A percentile compares a stretch with the other conserved stretches of the same genome.
Evolutionary conservation across 2,329 filamentous ascomycete species (phyloP).

Genomic region (Ustilaginoidea virens): DNA sequence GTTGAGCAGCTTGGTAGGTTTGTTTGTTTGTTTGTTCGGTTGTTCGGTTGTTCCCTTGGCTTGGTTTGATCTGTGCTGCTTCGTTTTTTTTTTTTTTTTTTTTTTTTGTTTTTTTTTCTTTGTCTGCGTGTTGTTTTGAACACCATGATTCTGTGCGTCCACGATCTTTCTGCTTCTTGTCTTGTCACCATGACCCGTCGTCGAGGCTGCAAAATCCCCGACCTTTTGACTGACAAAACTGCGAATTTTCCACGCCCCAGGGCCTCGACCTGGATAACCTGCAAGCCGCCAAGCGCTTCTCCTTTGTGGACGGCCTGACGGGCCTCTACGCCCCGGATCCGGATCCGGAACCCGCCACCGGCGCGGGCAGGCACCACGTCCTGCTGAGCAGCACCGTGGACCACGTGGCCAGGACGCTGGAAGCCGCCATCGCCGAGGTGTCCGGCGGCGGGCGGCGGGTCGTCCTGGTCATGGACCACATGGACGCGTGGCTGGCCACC

Average conservation of each 20-base stretch:
- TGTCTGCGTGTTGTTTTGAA: not conserved
- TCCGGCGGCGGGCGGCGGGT: slow-evolving; percentile 15
- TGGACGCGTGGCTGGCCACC: slow-evolving; percentile 48
- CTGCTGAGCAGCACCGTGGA: slow-evolving; percentile 17
- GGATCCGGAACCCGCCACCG: slow-evolving; percentile 12
- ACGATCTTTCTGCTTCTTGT: too few species aligned
- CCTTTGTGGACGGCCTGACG: slow-evolving; percentile 61
- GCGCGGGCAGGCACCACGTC: slow-evolving; percentile 7
- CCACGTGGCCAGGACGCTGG: slow-evolving; percentile 23
- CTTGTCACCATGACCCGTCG: too few species aligned
- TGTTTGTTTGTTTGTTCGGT: not conserved
- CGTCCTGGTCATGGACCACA: slow-evolving; percentile 50
- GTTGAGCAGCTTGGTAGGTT: slow-evolving; percentile 44
- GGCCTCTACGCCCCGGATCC: slow-evolving; percentile 34
- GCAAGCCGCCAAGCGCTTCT: slow-evolving; percentile 41
- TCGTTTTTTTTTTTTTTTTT: not conserved
- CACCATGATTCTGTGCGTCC: too few species aligned
- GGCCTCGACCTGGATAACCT: slow-evolving; percentile 56
- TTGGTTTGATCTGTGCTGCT: not conserved
- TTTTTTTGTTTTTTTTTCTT: not conserved
- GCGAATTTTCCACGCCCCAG: slow-evolving; percentile 18
- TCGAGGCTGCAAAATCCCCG: too few species aligned
- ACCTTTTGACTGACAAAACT: too few species aligned
- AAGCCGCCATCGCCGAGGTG: slow-evolving; percentile 22
- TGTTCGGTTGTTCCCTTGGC: not conserved